A percentile compares a stretch with the other conserved stretches of the same genome.
These are phyloP conservation scores for Prunus mume DNA, from an alignment of 306 rosid genomes.

Conservation along the genomic window DNA sequence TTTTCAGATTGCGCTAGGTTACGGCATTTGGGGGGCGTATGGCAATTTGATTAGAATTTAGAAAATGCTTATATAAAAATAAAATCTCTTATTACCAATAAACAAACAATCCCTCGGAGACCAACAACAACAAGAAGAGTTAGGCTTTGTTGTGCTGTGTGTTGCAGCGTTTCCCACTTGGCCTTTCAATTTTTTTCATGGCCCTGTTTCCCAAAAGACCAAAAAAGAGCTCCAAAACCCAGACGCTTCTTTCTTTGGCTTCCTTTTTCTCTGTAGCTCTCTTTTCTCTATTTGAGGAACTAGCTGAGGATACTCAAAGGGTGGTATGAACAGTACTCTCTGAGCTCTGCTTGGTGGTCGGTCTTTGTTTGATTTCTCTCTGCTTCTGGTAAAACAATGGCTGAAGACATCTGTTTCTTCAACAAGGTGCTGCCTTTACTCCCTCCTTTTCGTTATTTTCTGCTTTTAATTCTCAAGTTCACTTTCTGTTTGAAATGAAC, in stretches of 20 bases:
- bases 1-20: not conserved
- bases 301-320: not conserved
- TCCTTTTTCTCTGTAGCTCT: constrained; percentile 6
- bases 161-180: not conserved
- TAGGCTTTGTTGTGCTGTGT: not conserved
- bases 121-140: not conserved
- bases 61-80: not conserved
- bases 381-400: constrained; percentile 46
- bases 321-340: not conserved
- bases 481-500: constrained; percentile 24
- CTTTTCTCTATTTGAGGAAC: not conserved
- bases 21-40: constrained; percentile 14
- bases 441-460: not conserved
- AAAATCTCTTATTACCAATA: not conserved
- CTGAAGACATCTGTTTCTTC: constrained; percentile 55
- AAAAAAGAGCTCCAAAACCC: constrained; percentile 31
- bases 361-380: constrained; percentile 16
- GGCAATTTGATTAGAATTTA: not conserved
- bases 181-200: constrained; percentile 1
- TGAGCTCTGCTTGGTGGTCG: constrained; percentile 7
- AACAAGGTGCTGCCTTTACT: constrained; percentile 55
- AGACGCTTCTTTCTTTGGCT: not conserved
- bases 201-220: constrained; percentile 22
- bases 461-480: constrained; percentile 3
- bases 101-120: not conserved